phyloP scores from a whole-genome alignment of 2,329 filamentous ascomycete species.

The Orbilia oligospora region DNA sequence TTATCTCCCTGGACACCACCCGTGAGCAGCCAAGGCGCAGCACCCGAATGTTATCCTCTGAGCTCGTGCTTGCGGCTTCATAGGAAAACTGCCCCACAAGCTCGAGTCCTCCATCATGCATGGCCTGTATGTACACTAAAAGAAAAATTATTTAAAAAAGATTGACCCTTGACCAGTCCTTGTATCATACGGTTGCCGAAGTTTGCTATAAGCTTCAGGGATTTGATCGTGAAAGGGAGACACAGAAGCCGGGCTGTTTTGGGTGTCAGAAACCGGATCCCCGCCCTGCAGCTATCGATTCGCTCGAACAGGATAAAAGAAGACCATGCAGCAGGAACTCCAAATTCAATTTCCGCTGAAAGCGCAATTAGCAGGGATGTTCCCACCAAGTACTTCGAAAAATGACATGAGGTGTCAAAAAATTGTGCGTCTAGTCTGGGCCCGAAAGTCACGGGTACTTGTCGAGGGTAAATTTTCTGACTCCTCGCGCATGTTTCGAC shows the following conservation, averaged over 20 bases:
- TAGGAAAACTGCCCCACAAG: constrained; percentile 38
- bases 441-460: constrained; percentile 58
- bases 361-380: constrained; percentile 58
- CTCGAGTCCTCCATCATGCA: constrained; percentile 31
- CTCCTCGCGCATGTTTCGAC: constrained; percentile 50
- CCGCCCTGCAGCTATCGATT: constrained; percentile 28
- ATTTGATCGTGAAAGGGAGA: constrained; percentile 34
- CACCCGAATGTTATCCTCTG: constrained; percentile 27
- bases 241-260: constrained; percentile 29
- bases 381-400: constrained; percentile 33
- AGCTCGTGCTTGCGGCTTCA: constrained; percentile 39
- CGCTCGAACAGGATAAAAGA: constrained; percentile 50
- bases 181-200: constrained; percentile 35
- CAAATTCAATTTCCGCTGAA: constrained; percentile 58
- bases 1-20: constrained; percentile 27
- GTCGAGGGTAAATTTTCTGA: constrained; percentile 43
- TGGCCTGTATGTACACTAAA: constrained; percentile 17
- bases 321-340: constrained; percentile 46
- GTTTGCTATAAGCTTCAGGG: constrained; percentile 52
- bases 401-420: constrained; percentile 24
- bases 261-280: constrained; percentile 46
- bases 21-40: constrained; percentile 53
- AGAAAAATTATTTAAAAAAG: constrained; percentile 22
- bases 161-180: constrained; percentile 32
- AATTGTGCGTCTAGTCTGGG: constrained; percentile 53